Evolutionary conservation across 169 alveolate genomes (phyloP).

Genomic region (Plasmodium gonderi): DNA sequence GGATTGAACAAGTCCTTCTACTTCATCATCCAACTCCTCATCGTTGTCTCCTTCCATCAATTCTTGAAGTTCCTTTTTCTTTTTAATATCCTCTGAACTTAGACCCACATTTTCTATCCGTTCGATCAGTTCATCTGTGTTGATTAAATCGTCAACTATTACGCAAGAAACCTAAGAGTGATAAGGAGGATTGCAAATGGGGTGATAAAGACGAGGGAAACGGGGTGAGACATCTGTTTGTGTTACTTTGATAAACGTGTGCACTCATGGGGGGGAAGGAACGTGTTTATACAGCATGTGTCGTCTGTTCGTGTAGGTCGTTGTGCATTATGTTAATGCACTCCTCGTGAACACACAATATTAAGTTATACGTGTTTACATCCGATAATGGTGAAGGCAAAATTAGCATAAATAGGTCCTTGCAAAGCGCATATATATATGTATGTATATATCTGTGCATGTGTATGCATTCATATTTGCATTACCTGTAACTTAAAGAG

Average conservation of each 20-base stretch:
- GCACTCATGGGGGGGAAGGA: background rate
- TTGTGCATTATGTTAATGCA: background rate
- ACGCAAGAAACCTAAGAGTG: slow-evolving; percentile 83
- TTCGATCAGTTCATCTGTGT: slow-evolving; percentile 86
- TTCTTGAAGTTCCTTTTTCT: slow-evolving; percentile 74
- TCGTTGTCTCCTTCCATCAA: slow-evolving; percentile 81
- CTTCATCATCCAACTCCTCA: slow-evolving; percentile 82
- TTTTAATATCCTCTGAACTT: slow-evolving; percentile 82
- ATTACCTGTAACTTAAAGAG: slow-evolving; percentile 86
- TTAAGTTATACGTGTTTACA: background rate
- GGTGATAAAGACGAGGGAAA: background rate
- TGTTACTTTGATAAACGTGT: background rate
- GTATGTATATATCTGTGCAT: background rate
- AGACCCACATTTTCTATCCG: slow-evolving; percentile 87
- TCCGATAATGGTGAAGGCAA: background rate
- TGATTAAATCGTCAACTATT: slow-evolving; percentile 87
- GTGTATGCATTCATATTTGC: no score
- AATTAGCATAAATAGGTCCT: background rate
- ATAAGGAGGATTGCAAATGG: background rate
- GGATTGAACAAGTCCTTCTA: slow-evolving; percentile 88
- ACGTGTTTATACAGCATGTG: background rate
- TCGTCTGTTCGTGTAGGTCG: background rate
- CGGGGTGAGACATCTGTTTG: no score
- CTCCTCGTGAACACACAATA: background rate
- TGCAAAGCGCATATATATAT: background rate